Evolutionary conservation across 352 stramenopile species (phyloP).

Genomic region (Globisporangium radiosum): DNA sequence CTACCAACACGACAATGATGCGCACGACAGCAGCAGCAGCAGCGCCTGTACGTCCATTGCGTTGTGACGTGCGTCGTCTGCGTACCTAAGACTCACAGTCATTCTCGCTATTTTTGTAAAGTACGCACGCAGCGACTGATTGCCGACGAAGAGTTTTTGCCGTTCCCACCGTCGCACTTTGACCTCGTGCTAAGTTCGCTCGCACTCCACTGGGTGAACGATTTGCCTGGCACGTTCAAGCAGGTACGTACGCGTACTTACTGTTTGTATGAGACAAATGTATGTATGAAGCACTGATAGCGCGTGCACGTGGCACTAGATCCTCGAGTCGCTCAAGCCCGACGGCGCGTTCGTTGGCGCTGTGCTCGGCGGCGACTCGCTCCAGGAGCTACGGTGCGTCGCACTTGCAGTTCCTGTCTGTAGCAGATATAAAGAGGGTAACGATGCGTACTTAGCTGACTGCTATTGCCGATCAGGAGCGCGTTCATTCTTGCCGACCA

Average conservation of each 20-base stretch:
- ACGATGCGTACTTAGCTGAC: neutral
- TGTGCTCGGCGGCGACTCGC: slow-evolving; percentile 93
- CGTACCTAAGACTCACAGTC: neutral
- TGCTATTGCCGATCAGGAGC: slow-evolving; percentile 39
- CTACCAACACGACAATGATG: slow-evolving; percentile 1
- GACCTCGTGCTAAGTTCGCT: slow-evolving; percentile 95
- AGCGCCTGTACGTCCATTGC: neutral
- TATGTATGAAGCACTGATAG: neutral
- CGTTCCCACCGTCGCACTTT: slow-evolving; percentile 93
- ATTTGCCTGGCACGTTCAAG: slow-evolving; percentile 86
- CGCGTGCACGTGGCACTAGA: slow-evolving; percentile 16
- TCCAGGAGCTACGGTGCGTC: slow-evolving; percentile 91
- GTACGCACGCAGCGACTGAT: slow-evolving; percentile 69
- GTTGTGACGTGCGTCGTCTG: neutral
- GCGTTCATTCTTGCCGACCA: slow-evolving; percentile 93
- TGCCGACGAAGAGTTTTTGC: slow-evolving; percentile 91
- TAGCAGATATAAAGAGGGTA: too few relatives aligned
- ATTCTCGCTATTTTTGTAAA: slow-evolving; percentile 11
- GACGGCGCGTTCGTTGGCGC: slow-evolving; percentile 96
- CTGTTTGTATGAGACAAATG: too few relatives aligned
- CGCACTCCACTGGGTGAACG: slow-evolving; percentile 96
- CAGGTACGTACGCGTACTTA: slow-evolving; percentile 26
- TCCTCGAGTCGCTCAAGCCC: slow-evolving; percentile 89
- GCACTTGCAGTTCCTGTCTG: neutral
- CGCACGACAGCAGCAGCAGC: neutral